These are phyloP conservation scores for Pugionium cornutum DNA, from an alignment of 345 rosid genomes.

Conservation along the genomic window DNA sequence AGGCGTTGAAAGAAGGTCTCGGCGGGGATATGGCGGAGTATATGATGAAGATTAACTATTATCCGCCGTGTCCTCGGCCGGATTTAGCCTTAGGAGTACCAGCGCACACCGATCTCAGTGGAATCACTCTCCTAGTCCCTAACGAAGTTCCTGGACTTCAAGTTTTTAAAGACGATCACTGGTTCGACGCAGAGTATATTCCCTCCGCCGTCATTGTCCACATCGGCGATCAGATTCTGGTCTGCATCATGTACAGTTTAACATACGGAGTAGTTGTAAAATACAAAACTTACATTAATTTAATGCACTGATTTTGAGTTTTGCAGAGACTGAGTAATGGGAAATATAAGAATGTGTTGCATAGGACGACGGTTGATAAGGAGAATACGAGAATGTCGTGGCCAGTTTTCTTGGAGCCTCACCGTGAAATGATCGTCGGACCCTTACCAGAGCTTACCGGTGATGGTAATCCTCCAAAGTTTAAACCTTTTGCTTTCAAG, in stretches of 20 bases:
- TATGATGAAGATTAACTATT: conserved; percentile 77
- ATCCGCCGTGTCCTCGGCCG: conserved; percentile 89
- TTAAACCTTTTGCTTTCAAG: conserved; percentile 59
- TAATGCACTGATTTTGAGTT: conserved; percentile 13
- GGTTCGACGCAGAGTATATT: conserved; percentile 71
- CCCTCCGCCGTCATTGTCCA: conserved; percentile 75
- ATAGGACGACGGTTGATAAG: too few relatives aligned
- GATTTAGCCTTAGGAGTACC: conserved; percentile 77
- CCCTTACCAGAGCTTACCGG: too few relatives aligned
- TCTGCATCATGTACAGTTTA: too few relatives aligned
- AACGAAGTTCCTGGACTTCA: conserved; percentile 87
- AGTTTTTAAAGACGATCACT: conserved; percentile 61
- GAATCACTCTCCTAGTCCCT: conserved; percentile 77
- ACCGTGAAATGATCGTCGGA: too few relatives aligned
- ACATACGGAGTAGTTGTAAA: too few relatives aligned
- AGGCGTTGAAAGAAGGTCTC: conserved; percentile 48
- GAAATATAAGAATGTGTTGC: too few relatives aligned
- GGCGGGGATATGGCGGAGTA: conserved; percentile 69
- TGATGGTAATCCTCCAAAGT: too few relatives aligned
- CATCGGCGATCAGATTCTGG: conserved; percentile 87
- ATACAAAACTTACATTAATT: too few relatives aligned
- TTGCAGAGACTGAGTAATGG: too few relatives aligned
- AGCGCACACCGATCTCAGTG: conserved; percentile 74
- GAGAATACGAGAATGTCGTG: too few relatives aligned
- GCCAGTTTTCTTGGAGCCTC: too few relatives aligned